phyloP scores from a whole-genome alignment of 352 stramenopile species.

The Phytophthora tubulina region DNA sequence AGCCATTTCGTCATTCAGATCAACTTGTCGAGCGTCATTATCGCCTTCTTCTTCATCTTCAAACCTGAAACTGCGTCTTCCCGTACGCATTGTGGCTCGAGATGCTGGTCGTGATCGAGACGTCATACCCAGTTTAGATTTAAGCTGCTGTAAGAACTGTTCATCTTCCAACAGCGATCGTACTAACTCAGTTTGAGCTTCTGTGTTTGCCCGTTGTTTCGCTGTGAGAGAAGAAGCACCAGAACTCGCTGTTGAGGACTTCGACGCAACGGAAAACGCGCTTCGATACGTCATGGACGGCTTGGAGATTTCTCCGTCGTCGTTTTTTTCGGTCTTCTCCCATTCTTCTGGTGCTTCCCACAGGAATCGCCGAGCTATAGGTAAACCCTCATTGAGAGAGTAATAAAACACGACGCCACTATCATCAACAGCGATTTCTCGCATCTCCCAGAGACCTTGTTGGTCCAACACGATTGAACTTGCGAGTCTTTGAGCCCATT shows the following conservation, averaged over 20 bases:
- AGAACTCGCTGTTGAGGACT: slow-evolving; percentile 8
- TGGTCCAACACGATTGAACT: slow-evolving; percentile 57
- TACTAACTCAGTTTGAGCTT: slow-evolving; percentile 44
- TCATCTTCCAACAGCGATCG: slow-evolving; percentile 63
- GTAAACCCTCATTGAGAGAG: slow-evolving; percentile 62
- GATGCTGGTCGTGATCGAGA: slow-evolving; percentile 32
- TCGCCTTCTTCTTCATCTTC: slow-evolving; percentile 28
- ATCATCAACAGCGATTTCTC: slow-evolving; percentile 59
- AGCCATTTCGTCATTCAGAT: slow-evolving; percentile 53
- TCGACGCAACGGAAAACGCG: slow-evolving; percentile 22
- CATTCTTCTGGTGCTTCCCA: slow-evolving; percentile 62
- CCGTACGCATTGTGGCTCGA: slow-evolving; percentile 22
- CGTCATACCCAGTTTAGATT: slow-evolving; percentile 66
- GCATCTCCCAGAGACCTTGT: slow-evolving; percentile 67
- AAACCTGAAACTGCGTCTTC: slow-evolving; percentile 19
- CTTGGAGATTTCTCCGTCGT: slow-evolving; percentile 25
- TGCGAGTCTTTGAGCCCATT: slow-evolving; percentile 64
- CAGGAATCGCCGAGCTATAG: slow-evolving; percentile 46
- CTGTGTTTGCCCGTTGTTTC: slow-evolving; percentile 40
- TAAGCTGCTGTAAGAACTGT: slow-evolving; percentile 66
- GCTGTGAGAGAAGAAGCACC: slow-evolving; percentile 18
- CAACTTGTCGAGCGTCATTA: slow-evolving; percentile 34
- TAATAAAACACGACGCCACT: slow-evolving; percentile 76
- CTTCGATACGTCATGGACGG: slow-evolving; percentile 20
- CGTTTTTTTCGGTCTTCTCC: slow-evolving; percentile 29